Conservation (phyloP, 129 eudicot genomes). For the Artemisia argyi region DNA sequence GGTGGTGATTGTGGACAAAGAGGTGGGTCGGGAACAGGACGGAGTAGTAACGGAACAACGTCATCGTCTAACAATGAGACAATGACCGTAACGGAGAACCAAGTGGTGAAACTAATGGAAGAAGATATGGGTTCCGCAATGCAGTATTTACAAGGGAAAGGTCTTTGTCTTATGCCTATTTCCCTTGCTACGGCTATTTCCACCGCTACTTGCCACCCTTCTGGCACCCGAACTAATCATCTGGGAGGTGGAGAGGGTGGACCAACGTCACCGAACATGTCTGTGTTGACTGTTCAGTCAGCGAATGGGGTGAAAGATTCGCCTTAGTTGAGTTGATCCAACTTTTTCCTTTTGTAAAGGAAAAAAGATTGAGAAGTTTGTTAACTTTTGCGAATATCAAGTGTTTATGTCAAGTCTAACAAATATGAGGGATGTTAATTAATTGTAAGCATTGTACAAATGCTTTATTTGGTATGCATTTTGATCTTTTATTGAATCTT, state of each 20-base stretch:
- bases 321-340: conserved; percentile 41
- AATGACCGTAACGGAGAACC: conserved; percentile 70
- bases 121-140: conserved; percentile 97
- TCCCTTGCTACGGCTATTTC: conserved; percentile 89
- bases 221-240: conserved; percentile 44
- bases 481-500: neutral
- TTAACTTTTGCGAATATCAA: conserved; percentile 2
- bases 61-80: conserved; percentile 51
- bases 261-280: conserved; percentile 63
- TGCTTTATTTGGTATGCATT: conserved; percentile 5
- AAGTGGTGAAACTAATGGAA: conserved; percentile 86
- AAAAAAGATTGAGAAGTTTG: neutral
- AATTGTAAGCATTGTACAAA: conserved; percentile 16
- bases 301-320: conserved; percentile 57
- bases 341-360: conserved; percentile 11
- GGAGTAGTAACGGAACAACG: conserved; percentile 44
- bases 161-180: conserved; percentile 94
- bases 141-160: conserved; percentile 91
- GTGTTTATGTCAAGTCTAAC: conserved; percentile 41
- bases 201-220: conserved; percentile 57
- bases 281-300: conserved; percentile 72
- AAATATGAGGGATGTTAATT: conserved; percentile 36
- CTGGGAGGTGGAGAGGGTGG: conserved; percentile 51
- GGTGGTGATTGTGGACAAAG: conserved; percentile 40
- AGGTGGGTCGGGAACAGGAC: conserved; percentile 28